These are phyloP conservation scores for Hypholoma fasciculare DNA, from an alignment of 768 basidiomycete genomes.

Conservation along the genomic window DNA sequence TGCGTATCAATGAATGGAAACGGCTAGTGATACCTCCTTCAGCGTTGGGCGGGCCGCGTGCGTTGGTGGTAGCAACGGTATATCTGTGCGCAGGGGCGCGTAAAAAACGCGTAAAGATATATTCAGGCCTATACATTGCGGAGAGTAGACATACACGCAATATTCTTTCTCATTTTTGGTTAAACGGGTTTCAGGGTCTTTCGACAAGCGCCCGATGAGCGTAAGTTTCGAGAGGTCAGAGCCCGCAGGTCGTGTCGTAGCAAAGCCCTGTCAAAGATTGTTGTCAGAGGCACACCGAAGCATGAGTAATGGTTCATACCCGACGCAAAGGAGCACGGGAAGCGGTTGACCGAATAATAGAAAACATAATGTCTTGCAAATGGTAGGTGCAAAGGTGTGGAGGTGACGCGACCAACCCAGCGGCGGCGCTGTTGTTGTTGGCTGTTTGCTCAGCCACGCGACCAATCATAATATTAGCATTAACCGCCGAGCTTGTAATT, in stretches of 20 bases:
- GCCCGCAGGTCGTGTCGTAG: conserved; percentile 53
- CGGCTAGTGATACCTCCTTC: conserved; percentile 54
- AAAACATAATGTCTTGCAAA: conserved; percentile 43
- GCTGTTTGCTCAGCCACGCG: conserved; percentile 12
- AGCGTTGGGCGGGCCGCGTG: conserved; percentile 54
- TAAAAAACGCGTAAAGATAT: neutral
- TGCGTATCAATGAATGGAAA: neutral
- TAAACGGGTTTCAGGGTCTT: conserved; percentile 66
- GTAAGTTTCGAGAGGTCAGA: conserved; percentile 71
- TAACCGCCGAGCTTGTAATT: neutral
- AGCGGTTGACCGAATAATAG: conserved; percentile 41
- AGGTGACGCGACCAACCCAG: neutral
- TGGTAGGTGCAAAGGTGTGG: neutral
- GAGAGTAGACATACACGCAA: conserved; percentile 52
- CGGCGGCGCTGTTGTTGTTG: conserved; percentile 9
- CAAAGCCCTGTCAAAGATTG: conserved; percentile 53
- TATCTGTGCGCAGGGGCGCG: conserved; percentile 46
- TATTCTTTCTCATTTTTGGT: conserved; percentile 81
- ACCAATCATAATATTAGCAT: neutral
- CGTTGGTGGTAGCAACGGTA: conserved; percentile 71
- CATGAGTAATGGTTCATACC: conserved; percentile 30
- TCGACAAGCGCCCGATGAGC: conserved; percentile 73
- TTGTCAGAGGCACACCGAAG: neutral
- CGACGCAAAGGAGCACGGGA: conserved; percentile 39
- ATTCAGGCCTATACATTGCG: neutral